Evolutionary conservation across 306 rosid genomes (phyloP).

Genomic region (Acacia melanoxylon): DNA sequence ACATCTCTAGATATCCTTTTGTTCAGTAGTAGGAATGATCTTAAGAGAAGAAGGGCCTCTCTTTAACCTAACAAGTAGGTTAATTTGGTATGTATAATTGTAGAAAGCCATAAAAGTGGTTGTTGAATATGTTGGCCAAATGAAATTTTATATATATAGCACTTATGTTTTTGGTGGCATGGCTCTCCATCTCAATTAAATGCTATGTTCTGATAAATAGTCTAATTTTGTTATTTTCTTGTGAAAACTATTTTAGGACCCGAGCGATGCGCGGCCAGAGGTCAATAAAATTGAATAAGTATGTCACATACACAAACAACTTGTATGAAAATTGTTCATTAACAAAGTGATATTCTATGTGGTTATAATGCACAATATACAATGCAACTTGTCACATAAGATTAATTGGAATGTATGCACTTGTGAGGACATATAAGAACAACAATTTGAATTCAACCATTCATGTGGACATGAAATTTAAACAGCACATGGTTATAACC

Average conservation of each 20-base stretch:
- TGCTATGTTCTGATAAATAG: slow-evolving; percentile 1
- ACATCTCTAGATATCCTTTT: slow-evolving; percentile 71
- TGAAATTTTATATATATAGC: slow-evolving; percentile 32
- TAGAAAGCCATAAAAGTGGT: slow-evolving; percentile 49
- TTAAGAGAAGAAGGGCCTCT: background rate
- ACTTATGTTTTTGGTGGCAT: slow-evolving; percentile 38
- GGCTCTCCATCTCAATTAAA: slow-evolving; percentile 5
- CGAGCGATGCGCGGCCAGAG: no score
- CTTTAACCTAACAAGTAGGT: slow-evolving; percentile 37
- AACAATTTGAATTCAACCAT: no score
- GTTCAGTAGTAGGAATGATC: slow-evolving; percentile 49
- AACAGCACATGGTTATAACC: no score
- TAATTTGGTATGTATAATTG: slow-evolving; percentile 48
- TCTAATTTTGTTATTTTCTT: background rate
- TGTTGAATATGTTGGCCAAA: slow-evolving; percentile 45
- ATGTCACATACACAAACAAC: no score
- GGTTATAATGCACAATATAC: no score
- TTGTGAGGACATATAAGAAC: no score
- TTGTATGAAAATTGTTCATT: no score
- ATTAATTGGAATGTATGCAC: no score
- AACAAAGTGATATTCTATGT: no score
- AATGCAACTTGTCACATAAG: no score
- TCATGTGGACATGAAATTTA: no score
- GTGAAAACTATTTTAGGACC: background rate
- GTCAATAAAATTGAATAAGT: no score